Evolutionary conservation across 805 yeast species (phyloP).

Genomic region (Yueomyces sp.): DNA sequence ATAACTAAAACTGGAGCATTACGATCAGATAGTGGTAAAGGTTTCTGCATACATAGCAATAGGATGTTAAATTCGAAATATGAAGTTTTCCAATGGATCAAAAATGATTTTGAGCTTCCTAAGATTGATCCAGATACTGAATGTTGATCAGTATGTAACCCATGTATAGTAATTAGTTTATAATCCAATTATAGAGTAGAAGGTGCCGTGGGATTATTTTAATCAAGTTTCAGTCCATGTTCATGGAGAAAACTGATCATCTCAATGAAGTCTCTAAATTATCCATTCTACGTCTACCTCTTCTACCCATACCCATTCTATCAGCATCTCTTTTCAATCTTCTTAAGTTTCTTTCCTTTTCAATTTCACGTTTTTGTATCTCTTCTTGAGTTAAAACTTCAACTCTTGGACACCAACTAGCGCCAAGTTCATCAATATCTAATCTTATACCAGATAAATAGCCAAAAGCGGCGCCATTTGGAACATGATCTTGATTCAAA

Average conservation of each 20-base stretch:
- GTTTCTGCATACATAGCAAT: constrained; percentile 64
- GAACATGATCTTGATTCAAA: constrained; percentile 30
- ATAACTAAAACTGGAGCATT: constrained; percentile 42
- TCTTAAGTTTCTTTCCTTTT: constrained; percentile 81
- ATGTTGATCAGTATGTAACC: not conserved
- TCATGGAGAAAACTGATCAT: constrained; percentile 2
- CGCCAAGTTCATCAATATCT: constrained; percentile 68
- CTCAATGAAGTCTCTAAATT: constrained; percentile 31
- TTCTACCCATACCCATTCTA: constrained; percentile 25
- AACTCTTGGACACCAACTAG: constrained; percentile 75
- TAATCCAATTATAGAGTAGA: too few species aligned
- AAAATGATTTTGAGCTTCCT: constrained; percentile 15
- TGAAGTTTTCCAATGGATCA: constrained; percentile 67
- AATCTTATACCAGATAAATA: constrained; percentile 52
- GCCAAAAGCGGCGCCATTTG: constrained; percentile 50
- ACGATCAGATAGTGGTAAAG: constrained; percentile 42
- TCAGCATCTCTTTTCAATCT: constrained; percentile 85
- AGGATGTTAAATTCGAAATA: constrained; percentile 75
- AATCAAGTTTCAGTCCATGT: not conserved
- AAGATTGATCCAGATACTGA: not conserved
- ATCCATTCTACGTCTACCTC: constrained; percentile 35
- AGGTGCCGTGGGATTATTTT: too few species aligned
- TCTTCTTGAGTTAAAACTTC: constrained; percentile 85
- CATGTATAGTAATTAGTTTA: too few species aligned
- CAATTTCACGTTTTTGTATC: constrained; percentile 88